Conservation (phyloP, 108 stramenopile genomes). For the Skeletonema menzelii region DNA sequence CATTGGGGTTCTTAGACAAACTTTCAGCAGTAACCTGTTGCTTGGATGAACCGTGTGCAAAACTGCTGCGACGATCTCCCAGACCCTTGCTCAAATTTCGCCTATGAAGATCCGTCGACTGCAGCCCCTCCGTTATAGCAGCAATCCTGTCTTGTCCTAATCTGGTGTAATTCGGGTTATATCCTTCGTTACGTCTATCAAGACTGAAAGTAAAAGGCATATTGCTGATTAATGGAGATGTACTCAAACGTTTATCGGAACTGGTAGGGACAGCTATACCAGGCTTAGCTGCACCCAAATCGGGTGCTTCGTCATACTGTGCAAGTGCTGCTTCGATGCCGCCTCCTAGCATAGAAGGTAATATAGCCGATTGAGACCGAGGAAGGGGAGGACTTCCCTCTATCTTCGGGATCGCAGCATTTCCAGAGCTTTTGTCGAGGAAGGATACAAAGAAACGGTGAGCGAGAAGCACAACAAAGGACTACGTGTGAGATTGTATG, state of each 20-base stretch:
- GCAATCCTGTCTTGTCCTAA: background rate
- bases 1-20: background rate
- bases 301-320: conserved; percentile 18
- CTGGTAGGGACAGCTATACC: conserved; percentile 7
- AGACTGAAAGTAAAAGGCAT: conserved; percentile 36
- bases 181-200: conserved; percentile 22
- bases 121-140: conserved; percentile 18
- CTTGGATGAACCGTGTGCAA: background rate
- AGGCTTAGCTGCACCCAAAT: background rate
- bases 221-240: conserved; percentile 24
- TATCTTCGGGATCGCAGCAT: background rate
- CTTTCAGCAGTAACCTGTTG: background rate
- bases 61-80: background rate
- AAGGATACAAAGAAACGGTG: background rate
- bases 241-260: conserved; percentile 1
- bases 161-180: conserved; percentile 19
- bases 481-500: background rate
- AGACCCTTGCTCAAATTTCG: conserved; percentile 15
- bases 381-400: conserved; percentile 16
- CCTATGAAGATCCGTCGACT: conserved; percentile 17
- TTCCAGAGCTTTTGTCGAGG: background rate
- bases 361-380: conserved; percentile 13
- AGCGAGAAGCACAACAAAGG: background rate
- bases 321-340: conserved; percentile 44
- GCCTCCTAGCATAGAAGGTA: conserved; percentile 2